These are phyloP conservation scores for Coemansia sp. DNA, from an alignment of 192 early-diverging fungal species.

Conservation along the genomic window DNA sequence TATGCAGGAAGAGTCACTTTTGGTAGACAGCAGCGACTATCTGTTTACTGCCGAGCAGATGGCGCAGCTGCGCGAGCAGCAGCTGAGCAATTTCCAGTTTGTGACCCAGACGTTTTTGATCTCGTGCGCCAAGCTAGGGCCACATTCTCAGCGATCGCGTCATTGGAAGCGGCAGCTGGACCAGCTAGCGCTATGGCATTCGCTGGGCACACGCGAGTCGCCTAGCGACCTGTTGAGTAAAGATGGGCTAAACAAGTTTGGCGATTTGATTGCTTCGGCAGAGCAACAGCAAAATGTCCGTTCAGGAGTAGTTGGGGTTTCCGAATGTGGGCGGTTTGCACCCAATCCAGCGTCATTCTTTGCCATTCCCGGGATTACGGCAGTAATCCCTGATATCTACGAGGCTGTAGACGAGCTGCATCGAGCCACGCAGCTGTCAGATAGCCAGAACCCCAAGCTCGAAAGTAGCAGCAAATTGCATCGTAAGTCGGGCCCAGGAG, in stretches of 20 bases:
- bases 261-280: conserved; percentile 27
- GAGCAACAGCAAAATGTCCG: conserved; percentile 11
- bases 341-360: conserved; percentile 50
- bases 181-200: conserved; percentile 42
- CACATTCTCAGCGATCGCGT: conserved; percentile 22
- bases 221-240: conserved; percentile 31
- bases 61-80: conserved; percentile 51
- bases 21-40: conserved; percentile 31
- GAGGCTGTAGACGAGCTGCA: conserved; percentile 53
- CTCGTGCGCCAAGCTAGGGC: conserved; percentile 36
- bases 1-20: conserved; percentile 45
- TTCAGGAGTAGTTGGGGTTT: conserved; percentile 18
- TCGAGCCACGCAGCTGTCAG: conserved; percentile 32
- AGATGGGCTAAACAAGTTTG: conserved; percentile 31
- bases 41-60: conserved; percentile 53
- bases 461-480: not conserved
- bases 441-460: conserved; percentile 2
- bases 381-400: conserved; percentile 44
- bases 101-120: conserved; percentile 53
- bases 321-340: conserved; percentile 36
- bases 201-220: conserved; percentile 43
- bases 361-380: conserved; percentile 46
- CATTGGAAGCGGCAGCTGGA: conserved; percentile 56
- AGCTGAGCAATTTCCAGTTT: conserved; percentile 54
- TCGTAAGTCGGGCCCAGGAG: not conserved